Base-by-base conservation (phyloP, 192 early-diverging fungal species). In the Piromyces finnis region DNA sequence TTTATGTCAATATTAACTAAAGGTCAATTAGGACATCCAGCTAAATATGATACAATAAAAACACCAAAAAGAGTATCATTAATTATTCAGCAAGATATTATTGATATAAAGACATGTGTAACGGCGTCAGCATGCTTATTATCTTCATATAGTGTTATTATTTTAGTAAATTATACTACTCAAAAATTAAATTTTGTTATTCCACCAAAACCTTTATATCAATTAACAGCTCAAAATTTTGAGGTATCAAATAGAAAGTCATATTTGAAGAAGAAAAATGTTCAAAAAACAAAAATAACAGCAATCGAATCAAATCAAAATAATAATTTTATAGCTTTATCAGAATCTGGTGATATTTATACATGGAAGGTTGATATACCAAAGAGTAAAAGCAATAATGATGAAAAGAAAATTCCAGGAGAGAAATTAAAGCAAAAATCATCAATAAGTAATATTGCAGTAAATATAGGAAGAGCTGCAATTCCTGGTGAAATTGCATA, bases 61-160 rank as follows among this genome's bases (percentile, higher is more conserved):
- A 81, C 83, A 0, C 93, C 93, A 4, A 82, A 88, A 29, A 93
- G 91, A 80, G 88, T 94, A 0, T 88, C 91, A 3, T 84, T 88
- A 29, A 85, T 90, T 59, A 88, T 88, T 16, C 78, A 84, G 16
- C 87, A 88, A 28, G 35, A 35, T 7, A 88, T 95, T 28, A 32
- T 89, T 26, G 51, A 68, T n/a, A 26, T 68, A 0, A 68, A 68
- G n/a, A 68, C 51, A n/a, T 68, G 51, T 68, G 51, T 68, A 22
- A 68, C 51, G 3, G 51, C 51, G 9, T 68, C 51, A 5, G 51
- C 51, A 11, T 68, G 51, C 9, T n/a, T 68, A n/a, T 11, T 68
- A 1, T 68, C 51, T 22, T 68, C 51, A 26, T 68, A 68, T 68
- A 68, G 17, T 68, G 51, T 68, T n/a, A 68, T 68, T n/a, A 9